phyloP scores from a whole-genome alignment of 176 grass and related monocot genomes.

The Aegilops speltoides region DNA sequence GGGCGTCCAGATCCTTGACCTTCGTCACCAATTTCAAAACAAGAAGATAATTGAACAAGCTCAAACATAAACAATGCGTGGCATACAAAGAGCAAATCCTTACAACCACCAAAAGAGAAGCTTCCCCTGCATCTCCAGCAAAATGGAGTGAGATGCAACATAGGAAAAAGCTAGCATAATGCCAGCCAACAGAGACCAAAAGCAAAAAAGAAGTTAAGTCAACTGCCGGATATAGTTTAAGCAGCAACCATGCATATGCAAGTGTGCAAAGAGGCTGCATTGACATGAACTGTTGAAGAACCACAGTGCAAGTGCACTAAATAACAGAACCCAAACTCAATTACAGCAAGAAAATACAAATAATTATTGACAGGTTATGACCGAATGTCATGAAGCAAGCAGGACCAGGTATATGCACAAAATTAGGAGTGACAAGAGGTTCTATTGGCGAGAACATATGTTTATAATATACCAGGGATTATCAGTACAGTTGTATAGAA shows the following conservation, averaged over 20 bases:
- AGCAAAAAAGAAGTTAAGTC: background rate
- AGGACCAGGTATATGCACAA: background rate
- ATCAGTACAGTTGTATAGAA: background rate
- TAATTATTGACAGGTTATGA: background rate
- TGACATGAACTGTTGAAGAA: background rate
- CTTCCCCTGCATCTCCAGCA: background rate
- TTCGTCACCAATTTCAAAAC: too few relatives aligned
- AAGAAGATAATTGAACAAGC: background rate
- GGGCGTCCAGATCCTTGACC: too few relatives aligned
- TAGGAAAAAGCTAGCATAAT: background rate
- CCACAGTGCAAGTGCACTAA: background rate
- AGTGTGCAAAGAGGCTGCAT: background rate
- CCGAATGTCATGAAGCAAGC: background rate
- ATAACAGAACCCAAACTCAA: background rate
- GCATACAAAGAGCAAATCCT: background rate
- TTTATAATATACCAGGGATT: background rate
- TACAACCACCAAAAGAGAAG: background rate
- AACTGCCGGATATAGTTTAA: background rate
- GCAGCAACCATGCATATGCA: background rate
- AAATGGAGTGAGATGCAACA: background rate
- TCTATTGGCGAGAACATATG: background rate
- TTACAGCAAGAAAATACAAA: background rate
- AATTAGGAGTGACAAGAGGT: background rate
- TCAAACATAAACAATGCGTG: background rate
- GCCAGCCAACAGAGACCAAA: background rate